Evolutionary conservation across 257 asterid species (phyloP), one percentile per base, ranked within the genome.

Genomic region (Coffea canephora): DNA sequence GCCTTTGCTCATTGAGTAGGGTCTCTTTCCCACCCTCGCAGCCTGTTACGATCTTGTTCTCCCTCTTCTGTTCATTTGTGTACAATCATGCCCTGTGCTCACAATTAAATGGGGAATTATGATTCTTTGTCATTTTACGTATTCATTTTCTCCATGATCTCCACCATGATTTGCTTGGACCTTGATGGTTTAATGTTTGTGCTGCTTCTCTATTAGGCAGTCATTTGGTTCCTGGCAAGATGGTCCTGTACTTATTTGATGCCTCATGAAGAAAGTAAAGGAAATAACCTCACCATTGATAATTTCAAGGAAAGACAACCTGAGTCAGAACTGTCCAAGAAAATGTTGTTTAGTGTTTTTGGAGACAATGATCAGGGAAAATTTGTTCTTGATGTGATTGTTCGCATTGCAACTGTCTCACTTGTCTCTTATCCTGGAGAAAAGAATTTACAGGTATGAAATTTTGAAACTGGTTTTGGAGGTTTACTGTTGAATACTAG

Each of bases 391-490:
- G 95, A 95, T 85, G 87, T 90, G 76, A 85, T 93, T 76, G 82
- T 92, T 79, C 97, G 91, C 81, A 88, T 95, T 82, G 87, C 97
- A 50, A 88, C 86, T 80, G 83, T 81, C 71, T 82, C 91, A 77
- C 91, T 95, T 85, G 89, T 90, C 83, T 93, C 98, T 71, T 95
- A 90, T 88, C 97, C 98, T 61, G 98, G 98, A 78, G 99, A 95
- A 92, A 95, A 89, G 87, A 87, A 91, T 86, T 87, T 95, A 92
- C 98, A 92, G 96, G 99, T 93, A 82, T 71, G 76, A 66, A 66
- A 69, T 77, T 66, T 78, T 55, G 74, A 71, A 49, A 79, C 70
- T 49, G 73, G 15, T 79, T 79, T 16, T 55, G 23, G 43, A 39
- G 71, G 59, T 76, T 85, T 76, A 19, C 73, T 39, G 52, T 45